Evolutionary conservation across 306 rosid genomes (phyloP).

Genomic region (Prunus dulcis): DNA sequence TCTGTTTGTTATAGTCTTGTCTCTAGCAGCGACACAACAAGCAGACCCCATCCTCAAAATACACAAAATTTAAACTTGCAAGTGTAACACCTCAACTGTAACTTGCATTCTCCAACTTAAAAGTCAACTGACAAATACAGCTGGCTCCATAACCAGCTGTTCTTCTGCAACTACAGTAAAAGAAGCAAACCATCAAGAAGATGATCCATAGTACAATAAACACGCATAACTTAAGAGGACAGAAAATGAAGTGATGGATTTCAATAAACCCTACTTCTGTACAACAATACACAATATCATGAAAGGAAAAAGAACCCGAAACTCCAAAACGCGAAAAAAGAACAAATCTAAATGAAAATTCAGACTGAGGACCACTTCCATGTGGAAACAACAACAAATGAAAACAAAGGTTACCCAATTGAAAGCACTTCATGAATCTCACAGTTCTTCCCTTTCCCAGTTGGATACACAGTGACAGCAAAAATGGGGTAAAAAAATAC

Average conservation of each 20-base stretch:
- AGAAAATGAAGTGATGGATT: background rate
- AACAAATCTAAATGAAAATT: background rate
- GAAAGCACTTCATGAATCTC: constrained; percentile 5
- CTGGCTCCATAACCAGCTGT: constrained; percentile 7
- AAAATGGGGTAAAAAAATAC: background rate
- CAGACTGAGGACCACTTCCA: background rate
- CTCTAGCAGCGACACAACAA: constrained; percentile 59
- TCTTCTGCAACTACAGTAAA: constrained; percentile 17
- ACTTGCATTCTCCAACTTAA: constrained; percentile 20
- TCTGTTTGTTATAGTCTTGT: constrained; percentile 46
- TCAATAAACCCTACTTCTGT: background rate
- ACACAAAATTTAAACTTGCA: background rate
- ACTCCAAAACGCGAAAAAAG: background rate
- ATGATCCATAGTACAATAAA: background rate
- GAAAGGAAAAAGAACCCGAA: background rate
- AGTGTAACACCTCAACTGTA: constrained; percentile 9
- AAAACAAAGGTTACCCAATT: constrained; percentile 4
- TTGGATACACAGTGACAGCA: background rate
- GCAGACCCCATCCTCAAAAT: constrained; percentile 49
- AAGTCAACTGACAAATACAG: constrained; percentile 18
- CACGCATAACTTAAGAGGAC: background rate
- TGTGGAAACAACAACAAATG: background rate
- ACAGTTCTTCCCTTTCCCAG: constrained; percentile 16
- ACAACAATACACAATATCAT: background rate
- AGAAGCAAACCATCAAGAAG: constrained; percentile 3